Percentiles rank a stretch among this genome's conserved stretches.
Evolutionary conservation across 2,329 filamentous ascomycete genomes (phyloP).

Genomic region (Cercospora beticola): DNA sequence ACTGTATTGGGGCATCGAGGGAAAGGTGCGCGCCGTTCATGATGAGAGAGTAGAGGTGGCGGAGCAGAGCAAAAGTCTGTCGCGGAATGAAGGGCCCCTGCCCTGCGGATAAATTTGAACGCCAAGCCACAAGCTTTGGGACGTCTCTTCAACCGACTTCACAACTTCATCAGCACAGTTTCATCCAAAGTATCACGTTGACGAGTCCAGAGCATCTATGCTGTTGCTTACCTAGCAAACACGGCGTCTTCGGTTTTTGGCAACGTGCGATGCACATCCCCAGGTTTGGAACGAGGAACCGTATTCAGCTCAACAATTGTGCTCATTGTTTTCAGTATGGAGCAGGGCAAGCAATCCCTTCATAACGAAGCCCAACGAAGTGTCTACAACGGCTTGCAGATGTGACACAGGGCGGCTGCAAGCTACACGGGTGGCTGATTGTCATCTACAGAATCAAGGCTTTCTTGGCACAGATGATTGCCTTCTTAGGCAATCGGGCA

Average conservation of each 20-base stretch:
- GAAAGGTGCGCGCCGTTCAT: too few relatives aligned
- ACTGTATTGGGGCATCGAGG: neutral
- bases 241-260: neutral
- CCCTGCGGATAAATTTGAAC: neutral
- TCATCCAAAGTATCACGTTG: neutral
- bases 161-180: neutral
- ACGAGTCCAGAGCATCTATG: neutral
- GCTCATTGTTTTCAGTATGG: neutral
- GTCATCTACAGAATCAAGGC: neutral
- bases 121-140: neutral
- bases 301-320: neutral
- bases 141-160: neutral
- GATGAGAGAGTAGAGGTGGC: neutral
- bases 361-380: too few relatives aligned
- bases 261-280: neutral
- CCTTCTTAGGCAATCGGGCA: neutral
- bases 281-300: neutral
- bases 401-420: neutral
- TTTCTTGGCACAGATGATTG: neutral
- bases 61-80: neutral
- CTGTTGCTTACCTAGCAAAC: neutral
- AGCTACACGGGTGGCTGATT: neutral
- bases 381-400: neutral
- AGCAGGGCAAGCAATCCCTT: neutral
- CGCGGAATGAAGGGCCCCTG: neutral